Evolutionary conservation across 768 basidiomycete genomes (phyloP).

Genomic region (Exidia glandulosa): DNA sequence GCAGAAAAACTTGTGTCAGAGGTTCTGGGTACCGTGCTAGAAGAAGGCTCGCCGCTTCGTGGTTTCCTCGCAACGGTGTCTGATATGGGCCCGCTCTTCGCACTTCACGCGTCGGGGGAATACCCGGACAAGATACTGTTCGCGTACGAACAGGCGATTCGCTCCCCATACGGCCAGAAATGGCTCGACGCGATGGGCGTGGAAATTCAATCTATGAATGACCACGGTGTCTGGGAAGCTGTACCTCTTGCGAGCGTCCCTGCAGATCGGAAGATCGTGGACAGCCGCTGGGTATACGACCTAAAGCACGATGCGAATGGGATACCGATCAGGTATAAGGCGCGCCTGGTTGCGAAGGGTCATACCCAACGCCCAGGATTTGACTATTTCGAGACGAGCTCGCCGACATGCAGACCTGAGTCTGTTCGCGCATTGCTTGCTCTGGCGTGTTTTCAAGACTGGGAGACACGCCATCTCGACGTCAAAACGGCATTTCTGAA

Average conservation of each 20-base stretch:
- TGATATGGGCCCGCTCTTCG: background rate
- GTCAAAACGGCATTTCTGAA: conserved; percentile 5
- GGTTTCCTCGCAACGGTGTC: background rate
- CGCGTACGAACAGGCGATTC: too few relatives aligned
- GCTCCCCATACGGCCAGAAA: too few relatives aligned
- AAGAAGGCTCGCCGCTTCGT: background rate
- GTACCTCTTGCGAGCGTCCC: too few relatives aligned
- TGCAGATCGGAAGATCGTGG: too few relatives aligned
- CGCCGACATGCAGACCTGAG: background rate
- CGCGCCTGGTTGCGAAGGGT: conserved; percentile 5
- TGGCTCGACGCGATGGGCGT: too few relatives aligned
- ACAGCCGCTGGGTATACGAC: too few relatives aligned
- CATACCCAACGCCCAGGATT: conserved; percentile 5
- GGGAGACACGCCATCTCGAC: conserved; percentile 1
- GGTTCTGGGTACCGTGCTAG: background rate
- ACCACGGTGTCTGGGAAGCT: conserved; percentile 1
- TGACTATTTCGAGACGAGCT: background rate
- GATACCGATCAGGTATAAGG: background rate
- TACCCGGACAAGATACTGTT: too few relatives aligned
- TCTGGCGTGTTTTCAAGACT: background rate
- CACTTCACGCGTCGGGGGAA: too few relatives aligned
- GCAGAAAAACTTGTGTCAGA: background rate
- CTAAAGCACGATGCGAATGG: conserved; percentile 2
- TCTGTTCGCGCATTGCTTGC: conserved; percentile 1
- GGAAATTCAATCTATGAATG: conserved; percentile 1